Evolutionary conservation across 2,329 filamentous ascomycete species (phyloP).

Genomic region (Aspergillus floridensis): DNA sequence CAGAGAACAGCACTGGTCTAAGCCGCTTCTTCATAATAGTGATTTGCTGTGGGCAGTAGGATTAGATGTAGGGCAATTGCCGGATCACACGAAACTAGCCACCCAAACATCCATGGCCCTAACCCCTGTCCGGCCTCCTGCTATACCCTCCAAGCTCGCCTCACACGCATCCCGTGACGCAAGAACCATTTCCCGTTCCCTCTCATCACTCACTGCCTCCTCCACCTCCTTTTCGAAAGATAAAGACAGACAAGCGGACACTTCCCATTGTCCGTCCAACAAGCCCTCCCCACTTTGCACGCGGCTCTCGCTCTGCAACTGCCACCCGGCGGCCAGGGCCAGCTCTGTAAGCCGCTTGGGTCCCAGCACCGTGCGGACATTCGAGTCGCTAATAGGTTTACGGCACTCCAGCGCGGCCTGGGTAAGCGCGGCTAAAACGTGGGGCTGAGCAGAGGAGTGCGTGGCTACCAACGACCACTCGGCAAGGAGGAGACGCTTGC

Average conservation of each 20-base stretch:
- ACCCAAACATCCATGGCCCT: slow-evolving; percentile 21
- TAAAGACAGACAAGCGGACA: slow-evolving; percentile 21
- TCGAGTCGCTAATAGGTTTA: slow-evolving; percentile 35
- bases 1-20: no score
- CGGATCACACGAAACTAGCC: slow-evolving; percentile 12
- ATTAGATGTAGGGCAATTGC: no score
- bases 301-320: slow-evolving; percentile 4
- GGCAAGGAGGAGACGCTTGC: slow-evolving; percentile 41
- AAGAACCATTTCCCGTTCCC: slow-evolving; percentile 14
- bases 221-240: slow-evolving; percentile 14
- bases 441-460: slow-evolving; percentile 41
- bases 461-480: slow-evolving; percentile 49
- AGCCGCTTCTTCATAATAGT: no score
- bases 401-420: slow-evolving; percentile 42
- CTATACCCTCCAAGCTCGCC: slow-evolving; percentile 11
- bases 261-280: slow-evolving; percentile 51
- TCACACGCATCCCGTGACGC: slow-evolving; percentile 19
- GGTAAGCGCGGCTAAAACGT: slow-evolving; percentile 53
- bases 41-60: no score
- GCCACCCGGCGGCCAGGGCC: slow-evolving; percentile 20
- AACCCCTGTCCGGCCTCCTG: slow-evolving; percentile 15
- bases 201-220: slow-evolving; percentile 12
- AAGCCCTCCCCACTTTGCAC: slow-evolving; percentile 41
- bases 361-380: slow-evolving; percentile 50
- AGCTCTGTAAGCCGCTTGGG: slow-evolving; percentile 42